Conservation (phyloP, 1,284 basidiomycete species). For the Xerocomus nothofagi region DNA sequence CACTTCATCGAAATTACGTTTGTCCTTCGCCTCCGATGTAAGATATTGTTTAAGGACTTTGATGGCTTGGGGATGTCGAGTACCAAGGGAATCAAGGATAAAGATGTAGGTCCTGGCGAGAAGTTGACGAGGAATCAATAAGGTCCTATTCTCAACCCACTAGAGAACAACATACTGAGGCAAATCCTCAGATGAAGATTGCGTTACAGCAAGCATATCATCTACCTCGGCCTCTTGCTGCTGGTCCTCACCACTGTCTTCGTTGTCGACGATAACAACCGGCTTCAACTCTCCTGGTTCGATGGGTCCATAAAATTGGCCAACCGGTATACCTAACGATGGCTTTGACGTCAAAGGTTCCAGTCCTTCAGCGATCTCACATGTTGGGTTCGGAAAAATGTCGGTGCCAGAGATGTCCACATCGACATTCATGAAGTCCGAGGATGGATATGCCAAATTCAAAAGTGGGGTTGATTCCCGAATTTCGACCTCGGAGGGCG, state of each 20-base stretch:
- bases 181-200: slow-evolving; percentile 9
- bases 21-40: slow-evolving; percentile 77
- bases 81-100: slow-evolving; percentile 85
- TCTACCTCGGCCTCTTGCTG: slow-evolving; percentile 35
- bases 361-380: not conserved
- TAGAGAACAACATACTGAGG: slow-evolving; percentile 20
- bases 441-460: slow-evolving; percentile 19
- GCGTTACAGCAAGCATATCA: slow-evolving; percentile 30
- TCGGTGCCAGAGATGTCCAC: not conserved
- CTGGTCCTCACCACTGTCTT: slow-evolving; percentile 32
- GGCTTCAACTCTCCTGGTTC: slow-evolving; percentile 14
- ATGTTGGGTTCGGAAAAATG: not conserved
- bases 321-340: slow-evolving; percentile 16
- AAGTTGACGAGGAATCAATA: not conserved
- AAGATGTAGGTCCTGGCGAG: slow-evolving; percentile 70
- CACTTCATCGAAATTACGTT: slow-evolving; percentile 51
- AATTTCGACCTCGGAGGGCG: slow-evolving; percentile 6
- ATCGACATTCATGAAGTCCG: slow-evolving; percentile 34
- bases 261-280: slow-evolving; percentile 19
- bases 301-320: slow-evolving; percentile 39
- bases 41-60: slow-evolving; percentile 72
- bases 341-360: slow-evolving; percentile 7
- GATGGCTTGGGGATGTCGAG: slow-evolving; percentile 62
- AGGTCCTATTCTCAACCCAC: not conserved
- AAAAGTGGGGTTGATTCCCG: slow-evolving; percentile 20